Base-by-base conservation (phyloP, 73 alveolate genomes). In the Durusdinium trenchii region DNA sequence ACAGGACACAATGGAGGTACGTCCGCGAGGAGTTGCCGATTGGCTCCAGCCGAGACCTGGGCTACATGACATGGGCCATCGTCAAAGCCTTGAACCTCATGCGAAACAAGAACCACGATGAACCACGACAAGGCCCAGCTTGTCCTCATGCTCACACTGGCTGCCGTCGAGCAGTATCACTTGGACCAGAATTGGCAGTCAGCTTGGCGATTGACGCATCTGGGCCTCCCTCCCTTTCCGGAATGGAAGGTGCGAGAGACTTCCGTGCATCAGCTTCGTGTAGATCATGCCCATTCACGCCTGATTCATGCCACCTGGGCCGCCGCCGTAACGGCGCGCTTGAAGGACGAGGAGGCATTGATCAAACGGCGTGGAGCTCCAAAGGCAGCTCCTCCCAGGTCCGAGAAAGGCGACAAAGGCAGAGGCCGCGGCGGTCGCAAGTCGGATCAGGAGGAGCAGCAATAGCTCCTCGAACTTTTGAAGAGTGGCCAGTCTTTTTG, bases 331-430 rank as follows among this genome's bases (percentile, higher is more conserved):
- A 12, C 91, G 64, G 91, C 91, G 45, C 16, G 57, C 5, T 23
- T 81, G 47, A 81, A 81, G 91, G 91, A 81, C 91, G 91, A 81
- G 46, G 91, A 81, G 43, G 91, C 46, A 1, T 42, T 81, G 57
- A 47, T 50, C 47, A 81, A 81, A 30, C 42, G 43, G 1, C 91
- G 91, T 5, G 51, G 51, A 14, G 69, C 42, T 10, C 40, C 57
- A 46, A 46, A 81, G 91, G 20, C 32, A 10, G 69, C 91, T 4
- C 36, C 38, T 48, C 48, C 62, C 35, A 60, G 64, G 35, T 67
- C 91, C 3, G 64, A 43, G 20, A 50, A 50, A 45, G 62, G 89
- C 36, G 89, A 64, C 89, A 79, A 48, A 45, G 50, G 50, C 89
- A 81, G 52, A 30, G 91, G 91, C 91, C 36, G 40, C n/a, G 43